A percentile compares a stretch with the other conserved stretches of the same genome.
phyloP scores from a whole-genome alignment of 768 basidiomycete species.

The Pleurotus eryngii region DNA sequence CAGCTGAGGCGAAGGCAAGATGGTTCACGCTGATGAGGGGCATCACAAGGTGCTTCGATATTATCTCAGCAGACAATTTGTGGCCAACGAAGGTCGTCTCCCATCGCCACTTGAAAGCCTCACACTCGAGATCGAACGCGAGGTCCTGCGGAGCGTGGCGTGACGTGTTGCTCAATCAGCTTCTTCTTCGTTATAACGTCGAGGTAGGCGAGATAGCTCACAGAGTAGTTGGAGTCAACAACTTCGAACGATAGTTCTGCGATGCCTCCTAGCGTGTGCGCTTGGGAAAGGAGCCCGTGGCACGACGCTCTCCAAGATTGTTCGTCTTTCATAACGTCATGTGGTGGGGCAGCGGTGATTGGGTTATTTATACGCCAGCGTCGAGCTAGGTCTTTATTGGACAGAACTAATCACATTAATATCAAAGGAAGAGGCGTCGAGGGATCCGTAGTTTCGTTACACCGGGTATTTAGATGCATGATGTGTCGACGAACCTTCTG shows the following conservation, averaged over 20 bases:
- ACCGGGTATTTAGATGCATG: constrained; percentile 4
- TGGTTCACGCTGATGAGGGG: constrained; percentile 73
- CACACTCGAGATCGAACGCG: constrained; percentile 56
- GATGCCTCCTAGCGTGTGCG: constrained; percentile 63
- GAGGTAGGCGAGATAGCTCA: constrained; percentile 25
- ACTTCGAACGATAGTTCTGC: constrained; percentile 55
- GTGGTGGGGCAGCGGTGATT: constrained; percentile 20
- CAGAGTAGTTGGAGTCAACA: constrained; percentile 58
- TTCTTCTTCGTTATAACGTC: not conserved
- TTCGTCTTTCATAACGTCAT: constrained; percentile 39
- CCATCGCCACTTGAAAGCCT: constrained; percentile 76
- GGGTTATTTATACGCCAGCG: constrained; percentile 67
- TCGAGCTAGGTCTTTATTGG: constrained; percentile 56
- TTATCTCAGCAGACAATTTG: constrained; percentile 63
- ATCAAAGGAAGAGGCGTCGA: constrained; percentile 7
- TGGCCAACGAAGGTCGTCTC: constrained; percentile 65
- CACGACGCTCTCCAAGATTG: constrained; percentile 57
- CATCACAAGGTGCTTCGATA: constrained; percentile 75
- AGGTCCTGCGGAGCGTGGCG: constrained; percentile 48
- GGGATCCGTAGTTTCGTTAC: constrained; percentile 5
- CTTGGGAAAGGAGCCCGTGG: constrained; percentile 52
- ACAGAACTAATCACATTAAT: constrained; percentile 38
- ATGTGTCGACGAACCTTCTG: constrained; percentile 50
- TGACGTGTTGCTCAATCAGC: constrained; percentile 1
- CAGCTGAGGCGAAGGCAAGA: constrained; percentile 60